phyloP scores from a whole-genome alignment of 192 early-diverging fungal genomes.

The Coemansia sp. region DNA sequence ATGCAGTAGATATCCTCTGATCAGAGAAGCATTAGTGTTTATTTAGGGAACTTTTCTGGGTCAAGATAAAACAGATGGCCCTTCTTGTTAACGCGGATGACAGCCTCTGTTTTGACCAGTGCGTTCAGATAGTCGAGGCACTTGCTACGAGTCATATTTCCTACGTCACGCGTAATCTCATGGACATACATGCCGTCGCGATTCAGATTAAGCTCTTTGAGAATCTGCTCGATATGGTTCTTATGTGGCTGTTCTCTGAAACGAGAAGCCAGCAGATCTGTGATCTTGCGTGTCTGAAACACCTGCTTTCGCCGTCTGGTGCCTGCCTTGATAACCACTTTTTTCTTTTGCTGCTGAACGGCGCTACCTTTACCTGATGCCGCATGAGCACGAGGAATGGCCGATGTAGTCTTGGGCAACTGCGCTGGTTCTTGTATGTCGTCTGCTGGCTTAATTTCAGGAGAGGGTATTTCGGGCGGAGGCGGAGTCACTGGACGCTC shows the following conservation, averaged over 20 bases:
- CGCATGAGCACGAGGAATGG: slow-evolving; percentile 6
- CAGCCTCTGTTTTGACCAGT: slow-evolving; percentile 31
- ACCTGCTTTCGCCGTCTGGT: slow-evolving; percentile 33
- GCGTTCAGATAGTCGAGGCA: slow-evolving; percentile 51
- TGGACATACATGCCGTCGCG: slow-evolving; percentile 48
- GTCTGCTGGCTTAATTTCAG: not conserved
- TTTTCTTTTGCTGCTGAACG: slow-evolving; percentile 29
- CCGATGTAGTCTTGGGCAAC: slow-evolving; percentile 1
- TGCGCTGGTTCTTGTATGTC: not conserved
- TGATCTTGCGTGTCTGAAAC: slow-evolving; percentile 40
- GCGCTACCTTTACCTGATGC: not conserved
- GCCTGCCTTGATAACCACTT: slow-evolving; percentile 37
- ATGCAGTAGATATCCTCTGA: slow-evolving; percentile 1
- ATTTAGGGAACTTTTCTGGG: slow-evolving; percentile 33
- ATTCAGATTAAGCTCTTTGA: slow-evolving; percentile 47
- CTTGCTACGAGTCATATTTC: slow-evolving; percentile 35
- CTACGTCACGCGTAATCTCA: slow-evolving; percentile 40
- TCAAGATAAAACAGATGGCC: slow-evolving; percentile 51
- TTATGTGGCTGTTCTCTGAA: slow-evolving; percentile 46
- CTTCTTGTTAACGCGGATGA: slow-evolving; percentile 44
- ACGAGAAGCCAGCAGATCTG: slow-evolving; percentile 30
- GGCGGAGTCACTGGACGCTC: slow-evolving; percentile 34
- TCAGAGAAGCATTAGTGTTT: not conserved
- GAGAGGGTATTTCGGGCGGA: not conserved
- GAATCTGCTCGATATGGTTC: slow-evolving; percentile 37